Evolutionary conservation across 805 yeast genomes (phyloP), one percentile per base, ranked within the genome.

Genomic region (Brettanomyces custersianus): DNA sequence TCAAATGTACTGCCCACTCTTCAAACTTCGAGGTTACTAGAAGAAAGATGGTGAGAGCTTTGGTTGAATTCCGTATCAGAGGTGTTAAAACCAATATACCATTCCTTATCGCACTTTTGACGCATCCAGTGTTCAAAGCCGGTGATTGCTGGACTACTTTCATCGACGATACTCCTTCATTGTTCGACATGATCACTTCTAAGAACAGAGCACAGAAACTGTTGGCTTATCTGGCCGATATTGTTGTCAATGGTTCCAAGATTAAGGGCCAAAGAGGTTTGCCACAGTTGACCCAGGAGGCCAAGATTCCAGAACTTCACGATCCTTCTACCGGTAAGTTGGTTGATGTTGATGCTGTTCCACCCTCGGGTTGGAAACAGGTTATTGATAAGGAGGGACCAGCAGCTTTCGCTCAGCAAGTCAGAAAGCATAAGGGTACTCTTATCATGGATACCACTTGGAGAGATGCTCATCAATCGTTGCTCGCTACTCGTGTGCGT

Each of bases 401-500:
- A 21, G 92, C 72, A 37, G 83, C 68, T 22, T 92, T 92, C 56
- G 95, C 96, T 48, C 72, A 79, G 64, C 80, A 84, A 52, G 95
- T 92, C 40, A 77, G 96, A 59, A 60, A 65, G 13, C 78, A 76
- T 64, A 66, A 84, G 37, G 98, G 98, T 52, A 80, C 95, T 47
- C 68, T 92, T 60, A 65, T 92, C 52, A 92, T 94, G 85, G 99
- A 92, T 62, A 92, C 99, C 37, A 92, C 99, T 8, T 92, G 99
- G 99, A 86, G 99, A 77, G 99, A 92, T 63, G 98, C 98, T 25
- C 98, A 92, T 65, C 99, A 92, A 70, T 88, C 96, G 18, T 66
- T 92, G 49, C 71, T 92, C 54, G 99, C 99, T 8, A 92, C 99
- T 29, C 82, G 98, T 65, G 94, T 92, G 26, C 79, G 99, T 65